Base-by-base conservation (phyloP, 352 stramenopile genomes). In the Aphanomyces stellatus region DNA sequence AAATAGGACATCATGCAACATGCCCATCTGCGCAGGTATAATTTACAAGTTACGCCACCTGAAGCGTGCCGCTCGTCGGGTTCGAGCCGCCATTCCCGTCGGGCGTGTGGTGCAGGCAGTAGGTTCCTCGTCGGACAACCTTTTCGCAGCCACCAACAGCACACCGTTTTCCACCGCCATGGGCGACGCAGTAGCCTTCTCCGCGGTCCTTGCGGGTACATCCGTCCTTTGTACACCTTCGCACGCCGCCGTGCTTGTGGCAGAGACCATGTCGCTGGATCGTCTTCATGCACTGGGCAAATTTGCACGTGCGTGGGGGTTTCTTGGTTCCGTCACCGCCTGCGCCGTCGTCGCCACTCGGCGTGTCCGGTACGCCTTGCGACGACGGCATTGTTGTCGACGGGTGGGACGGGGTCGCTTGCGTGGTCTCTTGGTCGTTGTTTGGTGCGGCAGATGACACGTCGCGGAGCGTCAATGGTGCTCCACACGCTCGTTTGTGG, bases 121-220 rank as follows among this genome's bases (percentile, higher is more conserved):
- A 65, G 17, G 28, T n/a, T 10, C 59, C 59, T 31, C 59, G 59
- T n/a, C 59, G 59, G n/a, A 65, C 59, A 19, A 65, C 59, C 31
- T 65, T 65, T 1, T 51, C 59, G 19, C 59, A 65, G 8, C 59
- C 35, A 2, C 56, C 31, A 22, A 51, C n/a, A 33, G 37, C 59
- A 55, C 59, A 65, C 72, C 80, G 76, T 53, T 88, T 88, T 51
- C 80, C 80, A 2, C 80, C 80, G 55, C 80, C 80, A 33, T 88
- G 80, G 15, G 80, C 78, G 22, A 88, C 80, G 48, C 80, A 88
- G 53, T 76, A 79, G 5, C 80, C 80, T 43, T 65, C 59, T 10
- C 59, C 59, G 13, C 59, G 59, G 24, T 65, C 59, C 56, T 65
- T 65, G 17, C 59, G 59, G n/a, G 37, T 53, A 30, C 59, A 65